Percentiles rank a stretch among this genome's conserved stretches.
Evolutionary conservation across 1,284 basidiomycete species (phyloP).

Genomic region (Malassezia sp.): DNA sequence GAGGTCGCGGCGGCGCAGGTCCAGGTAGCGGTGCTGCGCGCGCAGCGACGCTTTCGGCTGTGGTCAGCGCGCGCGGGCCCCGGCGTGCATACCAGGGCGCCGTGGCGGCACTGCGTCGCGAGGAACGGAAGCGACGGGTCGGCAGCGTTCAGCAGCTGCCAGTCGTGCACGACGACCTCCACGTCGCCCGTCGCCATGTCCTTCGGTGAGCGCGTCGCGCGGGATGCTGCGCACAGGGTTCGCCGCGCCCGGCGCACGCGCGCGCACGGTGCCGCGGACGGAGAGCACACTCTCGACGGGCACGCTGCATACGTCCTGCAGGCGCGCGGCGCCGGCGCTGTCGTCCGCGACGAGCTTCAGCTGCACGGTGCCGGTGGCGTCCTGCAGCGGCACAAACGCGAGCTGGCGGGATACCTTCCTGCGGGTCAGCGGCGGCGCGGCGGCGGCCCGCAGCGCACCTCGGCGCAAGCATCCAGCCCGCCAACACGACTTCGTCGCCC

Average conservation of each 20-base stretch:
- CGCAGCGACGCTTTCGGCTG: slow-evolving; percentile 76
- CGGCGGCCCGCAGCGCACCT: too few relatives aligned
- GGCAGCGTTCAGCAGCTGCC: slow-evolving; percentile 68
- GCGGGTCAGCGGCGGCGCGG: too few relatives aligned
- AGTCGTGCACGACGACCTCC: slow-evolving; percentile 64
- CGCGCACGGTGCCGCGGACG: slow-evolving; percentile 19
- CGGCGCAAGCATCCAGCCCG: slow-evolving; percentile 66
- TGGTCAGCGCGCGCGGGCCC: slow-evolving; percentile 48
- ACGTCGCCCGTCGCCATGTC: slow-evolving; percentile 56
- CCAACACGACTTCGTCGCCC: slow-evolving; percentile 57
- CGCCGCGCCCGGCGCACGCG: slow-evolving; percentile 20
- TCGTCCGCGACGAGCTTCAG: slow-evolving; percentile 48
- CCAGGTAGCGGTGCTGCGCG: slow-evolving; percentile 72
- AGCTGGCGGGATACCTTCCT: slow-evolving; percentile 58
- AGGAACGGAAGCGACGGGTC: slow-evolving; percentile 61
- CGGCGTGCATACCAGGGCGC: slow-evolving; percentile 15
- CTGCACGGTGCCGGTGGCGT: slow-evolving; percentile 64
- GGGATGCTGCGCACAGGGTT: slow-evolving; percentile 13
- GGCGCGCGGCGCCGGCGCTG: slow-evolving; percentile 2
- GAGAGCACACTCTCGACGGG: slow-evolving; percentile 28
- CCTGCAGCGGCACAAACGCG: slow-evolving; percentile 69
- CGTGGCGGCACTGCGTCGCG: slow-evolving; percentile 55
- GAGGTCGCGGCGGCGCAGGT: slow-evolving; percentile 65
- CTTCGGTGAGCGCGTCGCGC: not conserved
- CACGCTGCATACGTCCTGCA: slow-evolving; percentile 53